phyloP scores from a whole-genome alignment of 2,329 filamentous ascomycete species.

The Fusarium denticulatum region DNA sequence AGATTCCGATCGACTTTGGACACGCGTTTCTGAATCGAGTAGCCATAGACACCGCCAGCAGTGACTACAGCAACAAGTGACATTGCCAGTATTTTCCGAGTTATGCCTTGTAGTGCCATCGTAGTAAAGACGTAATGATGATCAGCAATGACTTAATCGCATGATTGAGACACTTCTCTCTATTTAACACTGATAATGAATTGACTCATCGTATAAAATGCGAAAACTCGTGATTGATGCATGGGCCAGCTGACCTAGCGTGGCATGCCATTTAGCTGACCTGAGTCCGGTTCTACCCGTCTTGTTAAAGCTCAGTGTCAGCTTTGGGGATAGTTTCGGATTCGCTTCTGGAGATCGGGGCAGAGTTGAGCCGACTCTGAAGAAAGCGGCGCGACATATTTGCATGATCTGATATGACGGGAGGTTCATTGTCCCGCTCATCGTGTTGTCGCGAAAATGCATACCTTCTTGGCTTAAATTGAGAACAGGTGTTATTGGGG shows the following conservation, averaged over 20 bases:
- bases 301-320: neutral
- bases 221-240: neutral
- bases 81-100: slow-evolving; percentile 23
- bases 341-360: neutral
- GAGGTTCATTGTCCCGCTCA: neutral
- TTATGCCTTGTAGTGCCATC: slow-evolving; percentile 28
- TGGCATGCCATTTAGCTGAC: neutral
- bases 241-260: slow-evolving; percentile 11
- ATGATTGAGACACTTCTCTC: neutral
- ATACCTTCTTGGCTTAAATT: neutral
- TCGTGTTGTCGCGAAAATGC: neutral
- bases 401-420: neutral
- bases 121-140: neutral
- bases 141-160: neutral
- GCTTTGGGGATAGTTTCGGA: slow-evolving; percentile 8
- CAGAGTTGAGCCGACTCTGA: neutral
- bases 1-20: slow-evolving; percentile 8
- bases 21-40: slow-evolving; percentile 24
- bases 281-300: slow-evolving; percentile 21
- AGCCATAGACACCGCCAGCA: slow-evolving; percentile 27
- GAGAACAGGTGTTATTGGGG: neutral
- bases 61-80: slow-evolving; percentile 19
- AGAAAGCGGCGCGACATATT: neutral
- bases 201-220: slow-evolving; percentile 15
- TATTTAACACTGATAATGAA: neutral